phyloP scores from a whole-genome alignment of 306 rosid genomes.

The Vigna trinervia region DNA sequence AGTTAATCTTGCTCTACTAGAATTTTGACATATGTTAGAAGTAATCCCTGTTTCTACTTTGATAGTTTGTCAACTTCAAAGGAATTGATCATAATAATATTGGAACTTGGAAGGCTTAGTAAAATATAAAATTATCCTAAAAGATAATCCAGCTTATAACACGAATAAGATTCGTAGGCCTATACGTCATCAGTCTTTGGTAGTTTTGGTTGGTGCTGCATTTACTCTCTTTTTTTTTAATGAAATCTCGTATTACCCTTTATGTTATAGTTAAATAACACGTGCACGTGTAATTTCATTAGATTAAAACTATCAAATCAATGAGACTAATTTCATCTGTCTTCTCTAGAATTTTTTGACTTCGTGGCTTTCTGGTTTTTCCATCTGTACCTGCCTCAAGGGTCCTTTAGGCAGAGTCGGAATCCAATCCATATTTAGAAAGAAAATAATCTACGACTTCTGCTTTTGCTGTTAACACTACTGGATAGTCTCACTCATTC shows the following conservation, averaged over 20 bases:
- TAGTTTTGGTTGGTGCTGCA: constrained; percentile 2
- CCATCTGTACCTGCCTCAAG: background rate
- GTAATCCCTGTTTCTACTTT: constrained; percentile 7
- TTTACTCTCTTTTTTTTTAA: background rate
- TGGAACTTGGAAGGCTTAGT: constrained; percentile 12
- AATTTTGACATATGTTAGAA: constrained; percentile 15
- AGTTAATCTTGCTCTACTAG: constrained; percentile 22
- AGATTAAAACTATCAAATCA: background rate
- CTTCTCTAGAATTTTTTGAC: background rate
- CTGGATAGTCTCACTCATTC: background rate
- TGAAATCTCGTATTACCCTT: background rate
- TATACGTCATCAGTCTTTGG: background rate
- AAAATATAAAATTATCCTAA: background rate
- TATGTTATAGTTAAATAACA: constrained; percentile 23
- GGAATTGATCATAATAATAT: background rate
- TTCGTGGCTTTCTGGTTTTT: constrained; percentile 5
- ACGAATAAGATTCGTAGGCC: constrained; percentile 2
- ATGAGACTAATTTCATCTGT: background rate
- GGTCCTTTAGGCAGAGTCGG: background rate
- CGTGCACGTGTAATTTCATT: constrained; percentile 2
- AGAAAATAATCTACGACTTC: background rate
- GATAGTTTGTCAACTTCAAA: constrained; percentile 28
- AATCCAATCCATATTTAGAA: constrained; percentile 2
- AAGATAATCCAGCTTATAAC: background rate
- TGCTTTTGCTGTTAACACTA: constrained; percentile 5